A percentile compares a stretch with the other conserved stretches of the same genome.
Conservation (phyloP, 371 early-diverging fungal species). For the Basidiobolus meristosporus region DNA sequence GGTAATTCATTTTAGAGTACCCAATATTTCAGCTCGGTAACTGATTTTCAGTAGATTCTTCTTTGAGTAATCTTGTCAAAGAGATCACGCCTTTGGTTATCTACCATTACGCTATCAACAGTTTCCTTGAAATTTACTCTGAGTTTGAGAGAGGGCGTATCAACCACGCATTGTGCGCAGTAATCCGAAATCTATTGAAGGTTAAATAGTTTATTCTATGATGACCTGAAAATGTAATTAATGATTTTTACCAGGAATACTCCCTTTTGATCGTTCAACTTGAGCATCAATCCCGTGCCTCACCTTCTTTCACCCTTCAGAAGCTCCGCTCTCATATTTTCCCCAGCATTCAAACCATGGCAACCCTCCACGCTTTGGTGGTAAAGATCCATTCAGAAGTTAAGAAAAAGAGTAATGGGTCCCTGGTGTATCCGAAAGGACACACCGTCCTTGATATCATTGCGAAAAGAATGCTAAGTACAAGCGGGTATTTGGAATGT, state of each 20-base stretch:
- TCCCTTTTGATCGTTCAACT: conserved; percentile 70
- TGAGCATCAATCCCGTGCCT: conserved; percentile 62
- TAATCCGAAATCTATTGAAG: conserved; percentile 45
- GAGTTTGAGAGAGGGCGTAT: conserved; percentile 68
- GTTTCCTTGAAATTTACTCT: conserved; percentile 52
- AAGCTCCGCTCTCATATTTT: conserved; percentile 74
- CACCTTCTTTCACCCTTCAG: conserved; percentile 63
- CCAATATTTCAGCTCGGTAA: conserved; percentile 17
- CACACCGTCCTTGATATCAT: conserved; percentile 38
- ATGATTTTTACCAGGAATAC: conserved; percentile 37
- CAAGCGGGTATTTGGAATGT: conserved; percentile 32
- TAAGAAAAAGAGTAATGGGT: conserved; percentile 2
- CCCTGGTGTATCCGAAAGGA: conserved; percentile 15
- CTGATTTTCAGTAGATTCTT: conserved; percentile 38
- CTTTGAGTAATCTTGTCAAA: conserved; percentile 48
- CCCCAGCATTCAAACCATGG: conserved; percentile 52
- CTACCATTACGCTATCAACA: conserved; percentile 42
- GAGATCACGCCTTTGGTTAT: conserved; percentile 59
- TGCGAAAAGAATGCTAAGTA: conserved; percentile 28
- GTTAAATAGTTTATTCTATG: conserved; percentile 8
- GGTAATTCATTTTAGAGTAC: conserved; percentile 12
- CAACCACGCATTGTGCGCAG: conserved; percentile 76
- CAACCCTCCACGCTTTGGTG: conserved; percentile 35
- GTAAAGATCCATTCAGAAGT: conserved; percentile 20
- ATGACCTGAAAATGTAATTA: neutral